These are phyloP conservation scores for Ceratobasidium sp. DNA, from an alignment of 1,284 basidiomycete genomes.

Conservation along the genomic window DNA sequence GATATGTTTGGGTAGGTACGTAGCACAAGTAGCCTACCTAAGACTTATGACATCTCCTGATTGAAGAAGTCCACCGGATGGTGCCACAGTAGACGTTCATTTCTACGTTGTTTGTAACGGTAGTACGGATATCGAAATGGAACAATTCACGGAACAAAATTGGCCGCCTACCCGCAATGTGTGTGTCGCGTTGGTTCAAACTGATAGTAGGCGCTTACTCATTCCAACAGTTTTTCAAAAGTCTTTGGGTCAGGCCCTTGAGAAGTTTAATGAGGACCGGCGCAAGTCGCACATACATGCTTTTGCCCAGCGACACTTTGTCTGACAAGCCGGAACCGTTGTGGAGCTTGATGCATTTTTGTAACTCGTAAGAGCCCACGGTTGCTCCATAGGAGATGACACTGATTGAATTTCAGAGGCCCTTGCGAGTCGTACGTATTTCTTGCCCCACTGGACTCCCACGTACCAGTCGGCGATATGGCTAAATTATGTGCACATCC, in stretches of 20 bases:
- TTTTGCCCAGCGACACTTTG: background rate
- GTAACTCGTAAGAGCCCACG: background rate
- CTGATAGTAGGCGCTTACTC: background rate
- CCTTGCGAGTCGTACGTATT: background rate
- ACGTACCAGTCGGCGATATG: background rate
- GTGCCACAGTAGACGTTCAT: background rate
- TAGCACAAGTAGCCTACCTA: background rate
- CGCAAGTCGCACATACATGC: background rate
- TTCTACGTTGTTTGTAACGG: background rate
- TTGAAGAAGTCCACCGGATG: background rate
- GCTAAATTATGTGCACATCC: background rate
- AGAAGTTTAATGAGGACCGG: background rate
- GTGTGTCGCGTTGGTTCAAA: background rate
- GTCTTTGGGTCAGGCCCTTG: background rate
- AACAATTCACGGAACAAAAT: background rate
- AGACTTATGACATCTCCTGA: background rate
- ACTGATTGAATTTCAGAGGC: background rate
- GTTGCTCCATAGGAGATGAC: background rate
- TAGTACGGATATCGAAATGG: background rate
- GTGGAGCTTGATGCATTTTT: background rate
- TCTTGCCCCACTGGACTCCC: background rate
- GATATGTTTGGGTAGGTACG: background rate
- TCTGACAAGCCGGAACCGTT: background rate
- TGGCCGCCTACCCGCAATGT: background rate
- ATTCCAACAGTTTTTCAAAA: background rate